Base-by-base conservation (phyloP, 495 filamentous ascomycete genomes). In the Mytilinidion resinicola region DNA sequence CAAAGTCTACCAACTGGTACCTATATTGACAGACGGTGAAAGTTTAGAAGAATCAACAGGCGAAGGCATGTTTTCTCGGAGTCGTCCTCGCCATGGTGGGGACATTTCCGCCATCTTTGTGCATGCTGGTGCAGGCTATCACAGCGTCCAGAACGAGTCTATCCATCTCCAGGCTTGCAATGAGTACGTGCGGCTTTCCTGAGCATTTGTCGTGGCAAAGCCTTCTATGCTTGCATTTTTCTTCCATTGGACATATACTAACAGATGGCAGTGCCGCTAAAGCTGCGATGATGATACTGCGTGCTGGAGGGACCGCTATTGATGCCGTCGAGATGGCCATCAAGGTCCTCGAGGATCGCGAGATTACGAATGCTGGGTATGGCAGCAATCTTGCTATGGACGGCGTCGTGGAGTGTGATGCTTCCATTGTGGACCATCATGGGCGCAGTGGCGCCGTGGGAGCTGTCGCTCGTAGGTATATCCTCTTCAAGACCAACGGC, bases 61-160 rank as follows among this genome's bases (percentile, higher is more conserved):
- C 63, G 60, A 11, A 55, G 64, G 53, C 55, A 72, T 66, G 69
- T 68, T 70, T 55, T 52, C 33, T 52, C 68, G 53, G 56, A 66
- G 41, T 51, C 64, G 57, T 19, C 63, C 63, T 46, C 54, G 67
- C 17, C 70, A 68, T 52, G 68, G 62, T 43, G 70, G 76, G 15
- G 76, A 82, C 52, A 58, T 80, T 9, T 80, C 76, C 57, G 87
- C 87, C n/a, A 88, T 97, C 36, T 96, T 96, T 67, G 83, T 97
- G 56, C 93, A 98, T 76, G 93, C 91, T 19, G 93, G 93, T 11
- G 93, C 93, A 15, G 93, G 93, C n/a, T 96, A 86, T 66, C 93
- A 98, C 70, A 95, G 89, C 64, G 65, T 76, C 14, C 79, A 85
- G 51, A 96, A 97, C 72, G 90, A 97, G 68, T 73, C 76, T 14